A percentile compares a stretch with the other conserved stretches of the same genome.
Evolutionary conservation across 2,329 filamentous ascomycete genomes (phyloP).

Genomic region (Beauveria sp.): DNA sequence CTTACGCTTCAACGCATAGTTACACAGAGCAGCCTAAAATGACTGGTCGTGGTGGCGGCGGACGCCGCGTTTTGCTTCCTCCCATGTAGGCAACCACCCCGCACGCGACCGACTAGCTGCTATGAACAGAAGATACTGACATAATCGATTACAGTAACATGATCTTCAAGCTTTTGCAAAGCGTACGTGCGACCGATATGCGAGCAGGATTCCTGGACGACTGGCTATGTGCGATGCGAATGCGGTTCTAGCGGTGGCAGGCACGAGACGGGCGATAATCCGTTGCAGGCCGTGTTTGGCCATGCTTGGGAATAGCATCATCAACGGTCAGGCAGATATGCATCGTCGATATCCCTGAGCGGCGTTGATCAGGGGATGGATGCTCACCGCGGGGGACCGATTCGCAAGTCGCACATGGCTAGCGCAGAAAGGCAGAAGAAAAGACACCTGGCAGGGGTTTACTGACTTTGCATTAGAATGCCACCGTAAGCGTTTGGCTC

Average conservation of each 20-base stretch:
- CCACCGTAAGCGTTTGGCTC: conserved; percentile 88
- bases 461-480: conserved; percentile 44
- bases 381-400: background rate
- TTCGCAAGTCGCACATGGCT: background rate
- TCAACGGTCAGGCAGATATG: background rate
- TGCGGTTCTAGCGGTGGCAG: background rate
- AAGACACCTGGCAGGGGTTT: background rate
- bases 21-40: conserved; percentile 28
- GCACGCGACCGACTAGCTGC: background rate
- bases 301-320: background rate
- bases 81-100: conserved; percentile 37
- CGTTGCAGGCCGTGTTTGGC: background rate
- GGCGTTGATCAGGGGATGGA: too few relatives aligned
- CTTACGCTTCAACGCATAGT: background rate
- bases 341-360: background rate
- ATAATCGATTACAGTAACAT: conserved; percentile 32
- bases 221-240: background rate
- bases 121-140: background rate
- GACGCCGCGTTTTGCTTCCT: conserved; percentile 52
- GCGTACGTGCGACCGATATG: conserved; percentile 25
- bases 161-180: conserved; percentile 70
- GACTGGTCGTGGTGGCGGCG: conserved; percentile 53
- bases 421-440: background rate
- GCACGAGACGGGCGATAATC: background rate
- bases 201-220: conserved; percentile 20